A percentile compares a stretch with the other conserved stretches of the same genome.
phyloP scores from a whole-genome alignment of 441 rosid species.

The Pelargonium cotyledonis region DNA sequence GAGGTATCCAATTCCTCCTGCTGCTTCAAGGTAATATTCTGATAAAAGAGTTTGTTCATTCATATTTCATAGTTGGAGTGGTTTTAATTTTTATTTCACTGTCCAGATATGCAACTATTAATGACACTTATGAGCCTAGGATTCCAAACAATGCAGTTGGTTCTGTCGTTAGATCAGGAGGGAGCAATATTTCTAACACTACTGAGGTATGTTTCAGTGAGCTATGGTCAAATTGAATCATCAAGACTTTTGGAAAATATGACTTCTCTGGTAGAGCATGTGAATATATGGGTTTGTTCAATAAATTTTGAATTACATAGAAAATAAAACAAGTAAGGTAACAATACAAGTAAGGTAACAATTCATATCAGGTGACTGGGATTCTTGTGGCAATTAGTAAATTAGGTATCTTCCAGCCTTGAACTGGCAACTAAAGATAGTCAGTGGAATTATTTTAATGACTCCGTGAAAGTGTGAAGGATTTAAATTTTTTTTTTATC shows the following conservation, averaged over 20 bases:
- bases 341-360: too few species aligned
- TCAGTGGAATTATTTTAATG: too few species aligned
- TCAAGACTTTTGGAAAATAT: neutral
- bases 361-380: too few species aligned
- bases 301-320: too few species aligned
- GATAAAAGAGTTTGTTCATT: conserved; percentile 9
- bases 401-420: too few species aligned
- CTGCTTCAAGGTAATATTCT: conserved; percentile 32
- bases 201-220: conserved; percentile 34
- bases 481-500: too few species aligned
- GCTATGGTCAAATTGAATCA: neutral
- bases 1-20: conserved; percentile 34
- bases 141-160: conserved; percentile 24
- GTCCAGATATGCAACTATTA: conserved; percentile 32
- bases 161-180: conserved; percentile 29
- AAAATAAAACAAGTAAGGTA: too few species aligned
- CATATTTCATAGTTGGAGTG: conserved; percentile 2
- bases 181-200: conserved; percentile 21
- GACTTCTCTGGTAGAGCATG: neutral
- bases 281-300: too few species aligned
- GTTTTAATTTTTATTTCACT: conserved; percentile 7
- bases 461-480: too few species aligned
- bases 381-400: too few species aligned
- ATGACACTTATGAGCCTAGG: conserved; percentile 30
- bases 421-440: too few species aligned